Evolutionary conservation across 192 early-diverging fungal species (phyloP), one percentile per base, ranked within the genome.

Genomic region (Ambispora gerdemannii): DNA sequence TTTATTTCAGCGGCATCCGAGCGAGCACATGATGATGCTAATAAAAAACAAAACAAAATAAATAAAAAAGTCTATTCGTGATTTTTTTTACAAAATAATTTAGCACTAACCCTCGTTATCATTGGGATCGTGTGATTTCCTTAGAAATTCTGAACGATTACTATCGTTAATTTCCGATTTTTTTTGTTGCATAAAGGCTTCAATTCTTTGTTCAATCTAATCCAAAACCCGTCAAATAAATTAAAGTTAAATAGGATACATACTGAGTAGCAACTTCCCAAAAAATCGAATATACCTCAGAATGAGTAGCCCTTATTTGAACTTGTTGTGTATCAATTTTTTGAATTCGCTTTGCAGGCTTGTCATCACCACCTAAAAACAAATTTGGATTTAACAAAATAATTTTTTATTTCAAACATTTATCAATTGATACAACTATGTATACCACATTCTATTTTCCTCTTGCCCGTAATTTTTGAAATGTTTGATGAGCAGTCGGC

Each of bases 1-100:
- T 89, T 92, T 4, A 89, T 69, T 38, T 52, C 67, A 2, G 67
- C 67, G 30, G 67, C 67, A 15, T 69, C 67, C 7, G 67, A 35
- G 15, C 67, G 67, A 27, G 67, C 67, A 56, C 67, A 69, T 55
- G 67, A 69, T 36, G 31, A n/a, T 36, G 24, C 33, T 58, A 58
- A 1, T n/a, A n/a, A 30, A 43, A 10, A 13, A 13, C 55, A 58
- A 58, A 13, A 1, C 13, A 58, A 27, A 58, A 1, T 3, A 13
- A 27, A 24, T 20, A 11, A 58, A 30, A 1, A 27, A 24, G 28
- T 3, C n/a, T n/a, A n/a, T n/a, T n/a, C n/a, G 38, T 43, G 38
- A 43, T 10, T 10, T 10, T 43, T 6, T 6, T 10, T 6, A 43
- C 15, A 43, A 43, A 43, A 43, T 43, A 6, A 43, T 10, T 43